Conservation (phyloP, 805 yeast species). For the Suhomyces tanzawaensis region DNA sequence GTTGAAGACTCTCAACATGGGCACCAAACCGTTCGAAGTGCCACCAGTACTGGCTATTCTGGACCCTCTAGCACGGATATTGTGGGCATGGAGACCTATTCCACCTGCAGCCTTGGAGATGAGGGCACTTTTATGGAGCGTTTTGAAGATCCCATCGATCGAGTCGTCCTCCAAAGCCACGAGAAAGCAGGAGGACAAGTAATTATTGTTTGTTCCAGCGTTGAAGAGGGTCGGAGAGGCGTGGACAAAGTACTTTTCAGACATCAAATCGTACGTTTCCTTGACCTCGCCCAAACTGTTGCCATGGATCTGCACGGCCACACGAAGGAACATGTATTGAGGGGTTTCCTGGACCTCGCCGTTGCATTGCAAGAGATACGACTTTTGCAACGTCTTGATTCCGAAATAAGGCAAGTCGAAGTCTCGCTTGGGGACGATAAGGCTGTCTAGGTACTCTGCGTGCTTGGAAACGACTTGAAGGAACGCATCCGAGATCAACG, state of each 20-base stretch:
- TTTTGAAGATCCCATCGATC: slow-evolving; percentile 61
- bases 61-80: slow-evolving; percentile 57
- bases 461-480: slow-evolving; percentile 61
- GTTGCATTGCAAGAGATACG: slow-evolving; percentile 65
- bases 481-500: slow-evolving; percentile 63
- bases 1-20: slow-evolving; percentile 62
- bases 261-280: slow-evolving; percentile 88
- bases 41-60: slow-evolving; percentile 64
- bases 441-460: slow-evolving; percentile 64
- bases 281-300: slow-evolving; percentile 58
- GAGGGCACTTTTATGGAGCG: slow-evolving; percentile 59
- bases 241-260: slow-evolving; percentile 82
- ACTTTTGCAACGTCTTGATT: slow-evolving; percentile 84
- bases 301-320: slow-evolving; percentile 87
- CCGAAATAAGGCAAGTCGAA: slow-evolving; percentile 81
- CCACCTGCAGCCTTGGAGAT: slow-evolving; percentile 65
- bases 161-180: slow-evolving; percentile 65
- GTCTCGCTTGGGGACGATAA: slow-evolving; percentile 78
- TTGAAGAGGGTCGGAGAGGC: slow-evolving; percentile 95
- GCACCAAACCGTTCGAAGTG: slow-evolving; percentile 60
- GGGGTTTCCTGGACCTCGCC: slow-evolving; percentile 78
- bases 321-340: slow-evolving; percentile 87
- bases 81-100: slow-evolving; percentile 60
- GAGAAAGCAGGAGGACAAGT: slow-evolving; percentile 88
- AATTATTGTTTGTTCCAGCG: slow-evolving; percentile 84